Conservation (phyloP, 805 yeast genomes). For the Saccharomycopsis fibuligera region DNA sequence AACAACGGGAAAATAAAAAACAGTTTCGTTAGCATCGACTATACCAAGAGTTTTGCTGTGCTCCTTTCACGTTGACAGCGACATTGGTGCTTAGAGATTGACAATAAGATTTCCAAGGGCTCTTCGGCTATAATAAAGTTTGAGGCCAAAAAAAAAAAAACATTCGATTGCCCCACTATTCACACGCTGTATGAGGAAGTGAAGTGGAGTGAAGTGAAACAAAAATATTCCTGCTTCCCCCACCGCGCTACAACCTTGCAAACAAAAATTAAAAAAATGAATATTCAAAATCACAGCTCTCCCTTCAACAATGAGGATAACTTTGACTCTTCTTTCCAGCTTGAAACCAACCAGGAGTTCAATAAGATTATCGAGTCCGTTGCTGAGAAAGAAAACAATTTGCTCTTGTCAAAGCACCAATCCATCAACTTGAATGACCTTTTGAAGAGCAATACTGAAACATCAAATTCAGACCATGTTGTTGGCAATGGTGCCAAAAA, state of each 20-base stretch:
- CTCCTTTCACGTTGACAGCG: too few species aligned
- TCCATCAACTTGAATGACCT: slow-evolving; percentile 13
- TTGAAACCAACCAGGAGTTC: slow-evolving; percentile 19
- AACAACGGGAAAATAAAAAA: too few species aligned
- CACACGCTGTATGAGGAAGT: background rate
- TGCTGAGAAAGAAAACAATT: slow-evolving; percentile 4
- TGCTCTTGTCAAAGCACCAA: slow-evolving; percentile 2
- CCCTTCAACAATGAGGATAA: slow-evolving; percentile 18
- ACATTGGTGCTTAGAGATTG: too few species aligned
- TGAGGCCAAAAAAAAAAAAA: background rate
- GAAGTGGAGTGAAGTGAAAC: too few species aligned
- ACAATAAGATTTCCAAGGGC: too few species aligned
- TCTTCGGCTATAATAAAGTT: background rate
- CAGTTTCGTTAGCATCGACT: too few species aligned
- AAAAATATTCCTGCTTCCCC: too few species aligned
- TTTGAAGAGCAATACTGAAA: slow-evolving; percentile 1
- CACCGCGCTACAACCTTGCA: too few species aligned
- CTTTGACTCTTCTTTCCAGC: slow-evolving; percentile 18
- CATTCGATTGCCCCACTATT: background rate
- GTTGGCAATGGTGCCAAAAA: background rate
- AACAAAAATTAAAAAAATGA: too few species aligned
- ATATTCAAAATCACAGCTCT: background rate
- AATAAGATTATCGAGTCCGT: slow-evolving; percentile 19
- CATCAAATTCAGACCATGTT: background rate
- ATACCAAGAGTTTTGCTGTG: too few species aligned